Evolutionary conservation across 257 asterid species (phyloP), one percentile per base, ranked within the genome.

Genomic region (Gentiana macrophylla): DNA sequence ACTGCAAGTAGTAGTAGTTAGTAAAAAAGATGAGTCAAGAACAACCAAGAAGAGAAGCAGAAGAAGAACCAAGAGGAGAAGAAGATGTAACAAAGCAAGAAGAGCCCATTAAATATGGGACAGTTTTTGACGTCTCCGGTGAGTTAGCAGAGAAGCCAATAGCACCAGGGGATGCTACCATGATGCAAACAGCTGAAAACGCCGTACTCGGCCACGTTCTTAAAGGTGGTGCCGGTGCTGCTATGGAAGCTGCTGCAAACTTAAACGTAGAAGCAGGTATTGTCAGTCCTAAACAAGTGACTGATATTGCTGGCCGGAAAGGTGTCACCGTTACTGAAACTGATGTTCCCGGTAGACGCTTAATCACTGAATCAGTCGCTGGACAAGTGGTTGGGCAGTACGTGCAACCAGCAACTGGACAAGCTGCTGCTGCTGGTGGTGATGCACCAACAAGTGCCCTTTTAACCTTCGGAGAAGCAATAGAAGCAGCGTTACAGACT

Each of bases 401-500:
- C 35, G 58, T 49, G 4, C 56, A 77, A 50, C 60, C 75, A 50
- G 59, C 51, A 5, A 12, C 46, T 49, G 66, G 24, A 15, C 60
- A 32, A 61, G 11, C 61, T 12, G 65, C 59, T 7, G 41, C 62
- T 10, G 34, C 49, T 12, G 61, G 61, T 32, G 76, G 67, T n/a
- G 67, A 3, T 3, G 56, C 2, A 35, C 58, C 32, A 34, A 74
- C 59, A 47, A 24, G 24, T 24, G 57, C 63, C 1, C 52, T 56
- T 2, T 54, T 84, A 53, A 84, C 93, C 2, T 78, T 87, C 4
- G 94, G 94, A 53, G 86, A 87, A 70, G 94, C 96, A 0, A 77
- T 84, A 0, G 93, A 87, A 66, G 93, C 93, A 0, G 43, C 84
- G 3, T 80, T 71, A 12, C 72, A 63, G 10, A 59, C 84, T 0